Conservation (phyloP, 768 basidiomycete species). For the Kwoniella europaea region DNA sequence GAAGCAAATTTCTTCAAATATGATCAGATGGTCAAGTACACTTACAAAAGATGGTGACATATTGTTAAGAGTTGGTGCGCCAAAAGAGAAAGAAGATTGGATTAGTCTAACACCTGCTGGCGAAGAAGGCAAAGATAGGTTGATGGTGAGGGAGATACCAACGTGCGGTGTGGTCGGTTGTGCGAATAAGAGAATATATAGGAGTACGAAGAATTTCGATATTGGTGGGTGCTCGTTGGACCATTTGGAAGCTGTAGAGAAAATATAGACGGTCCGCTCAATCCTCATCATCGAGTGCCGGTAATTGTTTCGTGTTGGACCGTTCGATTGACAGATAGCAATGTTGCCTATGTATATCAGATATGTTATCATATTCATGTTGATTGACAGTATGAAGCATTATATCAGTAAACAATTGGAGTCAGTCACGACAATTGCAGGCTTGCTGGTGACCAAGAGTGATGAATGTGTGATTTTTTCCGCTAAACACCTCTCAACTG, state of each 20-base stretch:
- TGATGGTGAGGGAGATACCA: slow-evolving; percentile 2
- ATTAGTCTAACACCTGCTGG: slow-evolving; percentile 16
- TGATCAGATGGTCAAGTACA: slow-evolving; percentile 40
- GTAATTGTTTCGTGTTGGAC: too few species aligned
- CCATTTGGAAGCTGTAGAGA: slow-evolving; percentile 46
- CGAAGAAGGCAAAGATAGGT: background rate
- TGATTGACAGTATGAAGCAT: too few species aligned
- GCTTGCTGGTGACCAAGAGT: too few species aligned
- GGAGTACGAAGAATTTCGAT: slow-evolving; percentile 44
- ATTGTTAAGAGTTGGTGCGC: slow-evolving; percentile 31
- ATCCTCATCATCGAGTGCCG: too few species aligned
- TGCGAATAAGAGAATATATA: slow-evolving; percentile 40
- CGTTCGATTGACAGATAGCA: too few species aligned
- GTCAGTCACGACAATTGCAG: too few species aligned
- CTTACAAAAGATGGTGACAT: slow-evolving; percentile 36
- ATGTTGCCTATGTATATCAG: too few species aligned
- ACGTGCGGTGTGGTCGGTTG: slow-evolving; percentile 45
- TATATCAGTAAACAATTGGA: too few species aligned
- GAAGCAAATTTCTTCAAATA: background rate
- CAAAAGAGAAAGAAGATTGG: slow-evolving; percentile 35
- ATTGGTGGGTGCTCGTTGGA: slow-evolving; percentile 45
- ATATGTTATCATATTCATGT: too few species aligned
- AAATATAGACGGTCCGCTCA: background rate
- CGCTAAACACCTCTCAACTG: too few species aligned
- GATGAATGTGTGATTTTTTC: too few species aligned